Evolutionary conservation across 495 filamentous ascomycete species (phyloP).

Genomic region (Aspergillus taichungensis): DNA sequence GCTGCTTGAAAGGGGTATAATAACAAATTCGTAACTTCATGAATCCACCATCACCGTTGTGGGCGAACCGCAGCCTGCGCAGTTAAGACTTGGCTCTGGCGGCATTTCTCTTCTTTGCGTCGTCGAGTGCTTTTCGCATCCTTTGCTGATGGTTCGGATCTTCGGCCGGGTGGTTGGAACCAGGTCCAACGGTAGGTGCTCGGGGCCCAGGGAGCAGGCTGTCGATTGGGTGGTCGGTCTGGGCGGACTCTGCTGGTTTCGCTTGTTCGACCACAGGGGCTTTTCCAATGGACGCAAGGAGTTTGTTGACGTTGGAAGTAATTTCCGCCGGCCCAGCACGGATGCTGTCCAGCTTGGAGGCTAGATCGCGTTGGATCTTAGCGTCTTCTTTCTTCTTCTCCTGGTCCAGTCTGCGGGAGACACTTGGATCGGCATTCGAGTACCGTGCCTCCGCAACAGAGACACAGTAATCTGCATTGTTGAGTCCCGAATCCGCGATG

Average conservation of each 20-base stretch:
- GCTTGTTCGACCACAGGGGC: constrained; percentile 16
- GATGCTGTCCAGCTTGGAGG: constrained; percentile 41
- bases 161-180: constrained; percentile 11
- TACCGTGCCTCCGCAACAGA: constrained; percentile 45
- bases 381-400: constrained; percentile 46
- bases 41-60: neutral
- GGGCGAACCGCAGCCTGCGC: no score
- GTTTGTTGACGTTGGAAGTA: constrained; percentile 18
- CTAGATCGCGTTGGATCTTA: constrained; percentile 36
- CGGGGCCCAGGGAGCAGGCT: constrained; percentile 12
- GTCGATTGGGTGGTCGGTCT: constrained; percentile 11
- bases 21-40: constrained; percentile 20
- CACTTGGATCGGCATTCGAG: constrained; percentile 33
- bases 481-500: constrained; percentile 39
- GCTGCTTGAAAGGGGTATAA: constrained; percentile 3
- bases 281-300: constrained; percentile 24
- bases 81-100: constrained; percentile 14
- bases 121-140: constrained; percentile 38
- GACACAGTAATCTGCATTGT: constrained; percentile 45
- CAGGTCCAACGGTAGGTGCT: constrained; percentile 8
- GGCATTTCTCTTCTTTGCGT: constrained; percentile 44
- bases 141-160: constrained; percentile 37
- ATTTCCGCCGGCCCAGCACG: constrained; percentile 32
- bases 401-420: constrained; percentile 34
- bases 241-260: constrained; percentile 4